These are phyloP conservation scores for Abrus pulchellus DNA, from an alignment of 306 rosid species.

Conservation along the genomic window DNA sequence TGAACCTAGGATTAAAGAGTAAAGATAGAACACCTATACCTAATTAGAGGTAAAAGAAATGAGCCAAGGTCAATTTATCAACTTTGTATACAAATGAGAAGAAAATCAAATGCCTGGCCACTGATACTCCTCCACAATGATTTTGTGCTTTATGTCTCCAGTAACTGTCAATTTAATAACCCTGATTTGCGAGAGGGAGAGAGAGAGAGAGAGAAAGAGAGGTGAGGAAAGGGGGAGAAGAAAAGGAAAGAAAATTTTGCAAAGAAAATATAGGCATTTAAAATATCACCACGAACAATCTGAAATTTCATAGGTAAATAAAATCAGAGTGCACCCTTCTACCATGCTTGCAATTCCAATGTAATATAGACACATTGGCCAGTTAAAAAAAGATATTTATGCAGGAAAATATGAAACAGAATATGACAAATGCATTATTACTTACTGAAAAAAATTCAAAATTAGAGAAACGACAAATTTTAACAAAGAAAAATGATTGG, in stretches of 20 bases:
- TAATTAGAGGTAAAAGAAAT: constrained; percentile 22
- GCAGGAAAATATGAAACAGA: constrained; percentile 38
- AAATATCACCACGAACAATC: not conserved
- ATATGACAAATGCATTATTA: constrained; percentile 29
- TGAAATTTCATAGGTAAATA: not conserved
- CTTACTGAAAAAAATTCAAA: not conserved
- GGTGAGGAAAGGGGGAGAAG: not conserved
- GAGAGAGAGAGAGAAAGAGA: too few relatives aligned
- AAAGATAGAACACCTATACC: constrained; percentile 9
- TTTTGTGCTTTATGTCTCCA: not conserved
- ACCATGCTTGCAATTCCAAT: not conserved
- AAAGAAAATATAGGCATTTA: constrained; percentile 4
- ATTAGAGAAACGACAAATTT: not conserved
- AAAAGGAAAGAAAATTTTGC: constrained; percentile 7
- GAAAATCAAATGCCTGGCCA: constrained; percentile 41
- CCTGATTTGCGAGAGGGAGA: not conserved
- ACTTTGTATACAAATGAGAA: constrained; percentile 27
- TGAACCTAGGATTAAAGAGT: constrained; percentile 35
- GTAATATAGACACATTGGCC: not conserved
- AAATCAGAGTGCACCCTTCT: constrained; percentile 3
- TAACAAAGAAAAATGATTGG: not conserved
- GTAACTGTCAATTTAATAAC: not conserved
- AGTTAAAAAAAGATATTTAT: constrained; percentile 26
- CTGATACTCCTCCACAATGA: not conserved
- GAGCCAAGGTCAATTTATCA: constrained; percentile 22